Conservation (phyloP, 495 filamentous ascomycete genomes). For the Aspergillus campestris region DNA sequence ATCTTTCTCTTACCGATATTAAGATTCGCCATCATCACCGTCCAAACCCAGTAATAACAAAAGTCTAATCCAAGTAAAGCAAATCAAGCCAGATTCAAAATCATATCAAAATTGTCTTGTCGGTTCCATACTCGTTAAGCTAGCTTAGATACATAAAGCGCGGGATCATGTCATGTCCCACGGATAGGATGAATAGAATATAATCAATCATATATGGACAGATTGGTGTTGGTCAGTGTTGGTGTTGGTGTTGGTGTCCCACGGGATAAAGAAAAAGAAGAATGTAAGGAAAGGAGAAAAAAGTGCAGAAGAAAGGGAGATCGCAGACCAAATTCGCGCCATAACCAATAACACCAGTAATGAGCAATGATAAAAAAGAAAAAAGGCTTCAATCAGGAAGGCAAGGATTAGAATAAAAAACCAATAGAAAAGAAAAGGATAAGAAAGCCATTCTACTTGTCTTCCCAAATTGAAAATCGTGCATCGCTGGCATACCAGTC, state of each 20-base stretch:
- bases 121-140: not conserved
- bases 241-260: not conserved
- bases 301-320: not conserved
- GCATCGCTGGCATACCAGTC: too few relatives aligned
- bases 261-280: not conserved
- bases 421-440: not conserved
- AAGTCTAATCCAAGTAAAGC: too few relatives aligned
- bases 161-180: too few relatives aligned
- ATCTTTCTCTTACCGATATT: too few relatives aligned
- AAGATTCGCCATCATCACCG: too few relatives aligned
- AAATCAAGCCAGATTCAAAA: not conserved
- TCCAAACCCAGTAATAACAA: too few relatives aligned
- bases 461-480: too few relatives aligned
- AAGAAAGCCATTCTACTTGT: not conserved
- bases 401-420: slow-evolving; percentile 2
- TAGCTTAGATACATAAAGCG: too few relatives aligned
- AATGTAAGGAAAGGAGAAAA: not conserved
- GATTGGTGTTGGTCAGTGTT: not conserved
- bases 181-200: too few relatives aligned
- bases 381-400: not conserved
- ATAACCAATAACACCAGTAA: too few relatives aligned
- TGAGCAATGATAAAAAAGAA: not conserved
- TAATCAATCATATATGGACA: too few relatives aligned
- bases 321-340: too few relatives aligned
- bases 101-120: not conserved